Evolutionary conservation across 257 asterid genomes (phyloP).

Genomic region (Gardenia jasminoides): DNA sequence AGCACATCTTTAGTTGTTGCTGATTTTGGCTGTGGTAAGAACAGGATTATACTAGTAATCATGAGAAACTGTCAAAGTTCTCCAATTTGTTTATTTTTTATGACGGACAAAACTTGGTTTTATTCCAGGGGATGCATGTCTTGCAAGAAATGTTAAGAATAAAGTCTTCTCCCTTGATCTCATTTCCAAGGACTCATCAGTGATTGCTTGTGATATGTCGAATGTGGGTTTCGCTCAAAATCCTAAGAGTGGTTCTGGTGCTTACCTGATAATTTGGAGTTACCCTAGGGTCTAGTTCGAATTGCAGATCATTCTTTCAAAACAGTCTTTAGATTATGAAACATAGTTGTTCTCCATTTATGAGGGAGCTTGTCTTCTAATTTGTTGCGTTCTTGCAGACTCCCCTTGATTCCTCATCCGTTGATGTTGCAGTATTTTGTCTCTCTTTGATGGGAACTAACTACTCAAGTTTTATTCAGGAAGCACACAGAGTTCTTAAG

Average conservation of each 20-base stretch:
- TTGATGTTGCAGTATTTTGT: constrained; percentile 87
- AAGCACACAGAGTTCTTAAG: constrained; percentile 80
- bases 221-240: constrained; percentile 41
- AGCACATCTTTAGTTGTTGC: constrained; percentile 69
- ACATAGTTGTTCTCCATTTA: neutral
- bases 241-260: neutral
- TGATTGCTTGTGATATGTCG: constrained; percentile 94
- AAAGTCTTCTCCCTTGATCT: constrained; percentile 88
- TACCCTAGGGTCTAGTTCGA: neutral
- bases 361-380: constrained; percentile 5
- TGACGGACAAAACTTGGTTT: constrained; percentile 3
- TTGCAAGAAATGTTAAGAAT: constrained; percentile 77
- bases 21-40: constrained; percentile 95
- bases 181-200: constrained; percentile 75
- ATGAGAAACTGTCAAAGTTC: neutral
- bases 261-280: neutral
- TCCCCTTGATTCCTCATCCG: constrained; percentile 67
- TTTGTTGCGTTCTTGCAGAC: constrained; percentile 50
- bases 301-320: neutral
- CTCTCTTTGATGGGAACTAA: constrained; percentile 94
- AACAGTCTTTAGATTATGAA: neutral
- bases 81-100: neutral
- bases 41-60: neutral
- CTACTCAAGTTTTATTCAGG: constrained; percentile 73
- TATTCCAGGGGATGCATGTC: constrained; percentile 80